Base-by-base conservation (phyloP, 768 basidiomycete genomes). In the Goffeauzyma gilvescens region DNA sequence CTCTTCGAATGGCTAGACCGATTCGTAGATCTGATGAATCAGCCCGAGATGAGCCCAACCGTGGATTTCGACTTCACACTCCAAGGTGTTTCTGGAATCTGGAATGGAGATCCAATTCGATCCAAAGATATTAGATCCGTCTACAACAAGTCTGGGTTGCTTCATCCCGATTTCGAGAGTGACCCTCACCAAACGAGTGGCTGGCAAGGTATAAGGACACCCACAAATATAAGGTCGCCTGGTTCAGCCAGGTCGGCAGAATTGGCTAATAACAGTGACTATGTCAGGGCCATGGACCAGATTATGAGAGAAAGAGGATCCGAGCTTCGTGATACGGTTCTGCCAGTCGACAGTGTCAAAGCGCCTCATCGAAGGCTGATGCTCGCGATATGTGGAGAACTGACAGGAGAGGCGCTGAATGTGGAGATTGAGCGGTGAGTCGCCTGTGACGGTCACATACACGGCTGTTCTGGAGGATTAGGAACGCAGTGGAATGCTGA, bases 1-100 rank as follows among this genome's bases (percentile, higher is more conserved):
- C 35, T 61, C 12, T 63, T 57, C 50, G 55, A 59, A 24, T 55
- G 55, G 33, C 50, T 58, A 3, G 45, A 57, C 37, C 54, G 58
- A 28, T 48, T 62, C 14, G 53, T 49, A 17, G 38, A 45, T 12
- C 42, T 53, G 23, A 63, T 60, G 58, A 35, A 48, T 4, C 31
- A 37, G 28, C 50, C 58, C 2, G 24, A 42, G 3, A 40, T 42
- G 23, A 50, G 57, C 10, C 35, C 41, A 13, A 25, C 41, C n/a
- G 41, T 49, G 24, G 42, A 35, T 5, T 52, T 44, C 43, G 50
- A 59, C 31, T 53, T 63, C 6, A 58, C 57, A 9, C 42, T 60
- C 27, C 48, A 51, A 37, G 61, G 61, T 6, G 48, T 63, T 20
- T 54, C 42, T 26, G 44, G 54, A 7, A 56, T 60, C 22, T 63